Evolutionary conservation across 75 land plant genomes (phyloP).

Genomic region (Adiantum capillusveneris): DNA sequence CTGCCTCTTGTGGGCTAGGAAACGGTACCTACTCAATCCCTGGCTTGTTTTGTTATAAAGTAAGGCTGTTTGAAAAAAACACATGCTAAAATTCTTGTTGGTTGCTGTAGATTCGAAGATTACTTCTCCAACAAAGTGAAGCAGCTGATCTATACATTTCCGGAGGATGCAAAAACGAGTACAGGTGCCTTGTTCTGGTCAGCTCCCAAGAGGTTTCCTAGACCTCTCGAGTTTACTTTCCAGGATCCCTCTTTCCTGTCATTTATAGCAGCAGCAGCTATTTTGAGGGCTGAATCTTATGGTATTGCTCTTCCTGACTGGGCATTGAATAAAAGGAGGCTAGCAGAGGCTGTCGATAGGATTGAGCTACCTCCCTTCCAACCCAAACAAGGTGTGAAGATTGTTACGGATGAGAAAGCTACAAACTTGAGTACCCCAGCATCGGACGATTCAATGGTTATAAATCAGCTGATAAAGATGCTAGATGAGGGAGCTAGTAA

Average conservation of each 20-base stretch:
- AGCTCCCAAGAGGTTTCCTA: conserved; percentile 89
- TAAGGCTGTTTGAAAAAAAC: no score
- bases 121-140: conserved; percentile 88
- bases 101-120: conserved; percentile 71
- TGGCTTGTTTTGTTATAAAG: background rate
- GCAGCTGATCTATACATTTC: conserved; percentile 91
- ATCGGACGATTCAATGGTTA: conserved; percentile 65
- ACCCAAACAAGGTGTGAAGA: conserved; percentile 73
- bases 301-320: conserved; percentile 76
- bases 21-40: no score
- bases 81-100: no score
- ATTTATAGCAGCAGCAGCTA: conserved; percentile 64
- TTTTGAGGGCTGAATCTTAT: conserved; percentile 66
- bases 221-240: conserved; percentile 48
- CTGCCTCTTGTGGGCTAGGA: conserved; percentile 73
- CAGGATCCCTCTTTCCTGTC: conserved; percentile 55
- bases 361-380: conserved; percentile 56
- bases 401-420: conserved; percentile 85
- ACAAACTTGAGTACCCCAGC: conserved; percentile 43
- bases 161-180: conserved; percentile 77
- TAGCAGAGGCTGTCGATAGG: conserved; percentile 57
- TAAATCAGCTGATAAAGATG: conserved; percentile 43
- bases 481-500: conserved; percentile 43
- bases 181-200: conserved; percentile 63
- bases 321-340: conserved; percentile 32